A percentile compares a stretch with the other conserved stretches of the same genome.
Evolutionary conservation across 176 grass and related monocot genomes (phyloP).

Genomic region (Phoenix roebelenii): DNA sequence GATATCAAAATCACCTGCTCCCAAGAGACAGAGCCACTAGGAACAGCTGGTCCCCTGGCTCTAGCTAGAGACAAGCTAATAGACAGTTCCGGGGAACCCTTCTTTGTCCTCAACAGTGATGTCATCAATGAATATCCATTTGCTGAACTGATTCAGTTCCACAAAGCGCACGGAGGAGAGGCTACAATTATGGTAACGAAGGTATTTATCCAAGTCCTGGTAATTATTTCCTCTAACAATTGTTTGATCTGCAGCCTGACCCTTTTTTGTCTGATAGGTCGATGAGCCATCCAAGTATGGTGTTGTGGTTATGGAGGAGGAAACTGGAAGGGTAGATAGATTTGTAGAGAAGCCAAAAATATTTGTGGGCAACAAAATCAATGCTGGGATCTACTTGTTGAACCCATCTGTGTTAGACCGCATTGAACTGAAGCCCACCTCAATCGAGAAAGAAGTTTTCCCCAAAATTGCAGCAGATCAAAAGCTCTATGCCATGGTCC

Average conservation of each 20-base stretch:
- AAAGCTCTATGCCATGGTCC: constrained; percentile 57
- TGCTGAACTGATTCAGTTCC: constrained; percentile 60
- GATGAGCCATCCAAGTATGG: constrained; percentile 90
- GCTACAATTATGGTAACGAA: constrained; percentile 92
- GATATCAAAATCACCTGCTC: constrained; percentile 82
- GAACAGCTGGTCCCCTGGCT: constrained; percentile 62
- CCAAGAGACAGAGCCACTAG: constrained; percentile 76
- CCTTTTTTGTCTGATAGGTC: constrained; percentile 23
- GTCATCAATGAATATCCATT: constrained; percentile 90
- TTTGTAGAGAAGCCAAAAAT: constrained; percentile 88
- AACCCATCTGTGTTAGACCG: constrained; percentile 63
- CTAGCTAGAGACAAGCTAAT: constrained; percentile 60
- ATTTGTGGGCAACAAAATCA: constrained; percentile 92
- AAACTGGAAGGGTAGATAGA: constrained; percentile 62
- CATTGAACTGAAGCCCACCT: constrained; percentile 75
- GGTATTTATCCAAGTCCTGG: constrained; percentile 5
- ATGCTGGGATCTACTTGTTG: constrained; percentile 79
- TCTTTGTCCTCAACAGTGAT: constrained; percentile 89
- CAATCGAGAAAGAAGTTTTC: constrained; percentile 89
- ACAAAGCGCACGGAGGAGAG: constrained; percentile 67
- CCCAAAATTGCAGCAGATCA: constrained; percentile 49
- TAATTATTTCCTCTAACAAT: background rate
- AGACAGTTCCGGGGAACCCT: constrained; percentile 57
- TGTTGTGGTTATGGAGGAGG: constrained; percentile 71
- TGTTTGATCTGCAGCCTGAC: background rate